Base-by-base conservation (phyloP, 140 eudicot species). In the Senecio squalidus region DNA sequence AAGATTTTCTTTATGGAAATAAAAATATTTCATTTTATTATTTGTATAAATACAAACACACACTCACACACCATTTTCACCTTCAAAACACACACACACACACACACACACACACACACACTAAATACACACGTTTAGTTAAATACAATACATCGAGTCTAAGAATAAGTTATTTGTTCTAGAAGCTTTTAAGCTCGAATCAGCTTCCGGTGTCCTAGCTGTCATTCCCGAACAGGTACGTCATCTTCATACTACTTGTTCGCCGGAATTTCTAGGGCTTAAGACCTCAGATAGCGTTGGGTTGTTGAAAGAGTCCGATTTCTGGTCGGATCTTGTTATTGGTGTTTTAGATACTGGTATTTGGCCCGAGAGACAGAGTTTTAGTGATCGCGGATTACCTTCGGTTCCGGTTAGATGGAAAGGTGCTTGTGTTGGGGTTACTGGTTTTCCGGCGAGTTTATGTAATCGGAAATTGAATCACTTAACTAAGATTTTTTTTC, bases 331-430 rank as follows among this genome's bases (percentile, higher is more conserved):
- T 76, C 84, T 90, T 15, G 94, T 90, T 3, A 78, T 90, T 2
- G 97, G 82, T 3, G 97, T 90, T 0, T 43, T 90, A 21, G 97
- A 90, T 46, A 90, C 95, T 1, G 97, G 95, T 53, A 86, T 90
- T 67, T 90, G 90, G 88, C 97, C 97, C 0, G 95, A 90, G 60
- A 71, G 95, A 14, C 63, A 76, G 70, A 86, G 97, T n/a, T 65
- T 90, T 86, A 69, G 76, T 33, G 95, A 90, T 21, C 64, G 62
- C 0, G 86, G 74, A 2, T 80, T 90, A 5, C 81, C 76, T 3
- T 90, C 88, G 4, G 82, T 78, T 14, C 94, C 98, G 10, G 29
- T 63, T 6, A 83, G 72, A 51, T 90, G 98, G 98, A 79, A 69
- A 27, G 98, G 98, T 0, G 20, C 49, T 1, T 90, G 95, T 60